phyloP scores from a whole-genome alignment of 371 early-diverging fungal species.

The Zychaea mexicana region DNA sequence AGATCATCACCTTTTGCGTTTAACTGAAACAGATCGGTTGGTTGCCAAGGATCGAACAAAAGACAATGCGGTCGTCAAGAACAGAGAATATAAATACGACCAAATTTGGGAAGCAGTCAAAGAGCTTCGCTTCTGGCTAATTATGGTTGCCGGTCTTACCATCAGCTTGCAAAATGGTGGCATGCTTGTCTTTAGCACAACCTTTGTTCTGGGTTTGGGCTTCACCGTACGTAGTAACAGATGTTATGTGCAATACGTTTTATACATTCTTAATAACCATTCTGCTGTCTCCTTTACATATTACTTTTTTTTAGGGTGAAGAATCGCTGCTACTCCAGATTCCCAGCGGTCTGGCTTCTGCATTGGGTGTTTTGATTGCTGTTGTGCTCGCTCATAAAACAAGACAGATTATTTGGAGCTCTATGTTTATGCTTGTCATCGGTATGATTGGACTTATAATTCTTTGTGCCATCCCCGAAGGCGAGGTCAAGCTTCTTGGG shows the following conservation, averaged over 20 bases:
- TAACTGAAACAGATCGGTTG: constrained; percentile 30
- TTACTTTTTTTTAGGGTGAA: constrained; percentile 8
- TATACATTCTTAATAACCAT: not conserved
- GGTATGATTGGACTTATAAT: constrained; percentile 24
- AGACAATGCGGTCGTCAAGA: constrained; percentile 33
- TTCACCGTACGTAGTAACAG: constrained; percentile 28
- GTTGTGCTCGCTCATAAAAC: constrained; percentile 5
- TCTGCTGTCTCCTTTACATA: not conserved
- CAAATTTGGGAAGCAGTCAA: constrained; percentile 33
- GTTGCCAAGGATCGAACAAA: constrained; percentile 30
- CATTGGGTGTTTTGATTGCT: constrained; percentile 14
- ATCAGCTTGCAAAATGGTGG: constrained; percentile 38
- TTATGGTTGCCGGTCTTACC: constrained; percentile 23
- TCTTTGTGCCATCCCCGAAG: constrained; percentile 26
- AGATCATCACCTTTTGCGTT: constrained; percentile 18
- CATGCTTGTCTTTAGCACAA: constrained; percentile 29
- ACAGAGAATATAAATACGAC: constrained; percentile 22
- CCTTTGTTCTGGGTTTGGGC: constrained; percentile 28
- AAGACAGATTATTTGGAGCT: constrained; percentile 9
- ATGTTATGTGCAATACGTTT: not conserved
- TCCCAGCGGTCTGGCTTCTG: constrained; percentile 14
- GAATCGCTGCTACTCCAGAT: constrained; percentile 27
- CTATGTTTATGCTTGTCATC: constrained; percentile 13
- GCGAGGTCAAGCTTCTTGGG: constrained; percentile 24
- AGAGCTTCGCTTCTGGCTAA: constrained; percentile 28